A percentile compares a stretch with the other conserved stretches of the same genome.
phyloP scores from a whole-genome alignment of 2,329 filamentous ascomycete species.

The Trichophyton equinum region DNA sequence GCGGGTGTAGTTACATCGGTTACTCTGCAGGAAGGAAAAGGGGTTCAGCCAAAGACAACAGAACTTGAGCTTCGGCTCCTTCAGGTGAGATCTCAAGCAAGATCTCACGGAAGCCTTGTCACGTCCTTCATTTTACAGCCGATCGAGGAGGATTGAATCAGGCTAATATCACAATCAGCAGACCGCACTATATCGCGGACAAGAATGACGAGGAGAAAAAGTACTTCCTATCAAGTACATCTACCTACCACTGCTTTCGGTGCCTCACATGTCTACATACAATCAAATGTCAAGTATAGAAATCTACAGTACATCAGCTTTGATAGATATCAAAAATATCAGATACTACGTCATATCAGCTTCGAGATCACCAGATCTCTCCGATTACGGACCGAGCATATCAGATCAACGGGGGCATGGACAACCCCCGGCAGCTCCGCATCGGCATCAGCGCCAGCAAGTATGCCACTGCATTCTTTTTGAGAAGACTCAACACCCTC shows the following conservation, averaged over 20 bases:
- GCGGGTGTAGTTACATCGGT: too few species aligned
- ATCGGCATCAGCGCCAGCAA: too few species aligned
- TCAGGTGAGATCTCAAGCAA: background rate
- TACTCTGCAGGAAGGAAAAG: too few species aligned
- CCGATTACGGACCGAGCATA: background rate
- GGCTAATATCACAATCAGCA: background rate
- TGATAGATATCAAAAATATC: background rate
- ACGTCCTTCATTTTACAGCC: too few species aligned
- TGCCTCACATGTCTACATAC: background rate
- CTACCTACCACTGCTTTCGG: too few species aligned
- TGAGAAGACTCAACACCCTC: background rate
- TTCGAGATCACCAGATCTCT: background rate
- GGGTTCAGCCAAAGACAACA: too few species aligned
- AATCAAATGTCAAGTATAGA: background rate
- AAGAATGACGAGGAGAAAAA: too few species aligned
- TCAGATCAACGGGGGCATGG: background rate
- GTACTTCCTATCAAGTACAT: background rate
- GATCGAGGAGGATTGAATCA: too few species aligned
- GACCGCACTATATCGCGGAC: background rate
- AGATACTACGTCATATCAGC: background rate
- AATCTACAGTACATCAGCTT: background rate
- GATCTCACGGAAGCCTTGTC: too few species aligned
- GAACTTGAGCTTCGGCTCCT: too few species aligned
- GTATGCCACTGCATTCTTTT: too few species aligned
- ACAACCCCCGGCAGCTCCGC: too few species aligned